These are phyloP conservation scores for Aspergillus melleus DNA, from an alignment of 2,329 filamentous ascomycete genomes.

Conservation along the genomic window DNA sequence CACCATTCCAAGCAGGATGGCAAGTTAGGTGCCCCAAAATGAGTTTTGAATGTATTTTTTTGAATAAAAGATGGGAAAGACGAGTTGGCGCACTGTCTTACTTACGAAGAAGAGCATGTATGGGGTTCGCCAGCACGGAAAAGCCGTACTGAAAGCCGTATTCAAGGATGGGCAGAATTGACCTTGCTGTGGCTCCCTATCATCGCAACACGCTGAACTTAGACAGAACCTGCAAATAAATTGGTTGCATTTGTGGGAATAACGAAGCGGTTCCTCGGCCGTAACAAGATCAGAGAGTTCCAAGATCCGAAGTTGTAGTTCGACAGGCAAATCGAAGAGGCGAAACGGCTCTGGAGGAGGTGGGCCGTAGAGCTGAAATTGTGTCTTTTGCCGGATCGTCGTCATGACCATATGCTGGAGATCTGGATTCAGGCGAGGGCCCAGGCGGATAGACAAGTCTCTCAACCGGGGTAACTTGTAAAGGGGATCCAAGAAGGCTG, in stretches of 20 bases:
- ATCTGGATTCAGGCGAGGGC: not conserved
- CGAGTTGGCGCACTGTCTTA: not conserved
- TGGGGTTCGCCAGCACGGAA: constrained; percentile 1
- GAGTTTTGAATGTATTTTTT: too few species aligned
- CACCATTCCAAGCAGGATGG: too few species aligned
- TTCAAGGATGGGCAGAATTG: too few species aligned
- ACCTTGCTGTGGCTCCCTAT: too few species aligned
- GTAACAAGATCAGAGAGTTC: not conserved
- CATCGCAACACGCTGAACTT: too few species aligned
- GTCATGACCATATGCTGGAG: constrained; percentile 3
- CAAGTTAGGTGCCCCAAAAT: too few species aligned
- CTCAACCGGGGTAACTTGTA: constrained; percentile 3
- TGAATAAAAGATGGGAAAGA: not conserved
- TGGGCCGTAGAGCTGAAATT: too few species aligned
- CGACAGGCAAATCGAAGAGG: constrained; percentile 1
- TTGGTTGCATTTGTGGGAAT: too few species aligned
- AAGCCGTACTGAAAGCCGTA: not conserved
- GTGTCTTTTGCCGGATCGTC: not conserved
- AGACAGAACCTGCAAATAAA: too few species aligned
- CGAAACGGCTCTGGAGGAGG: not conserved
- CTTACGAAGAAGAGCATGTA: constrained; percentile 1
- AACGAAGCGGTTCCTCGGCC: too few species aligned
- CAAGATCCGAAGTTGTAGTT: constrained; percentile 1
- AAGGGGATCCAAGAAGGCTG: not conserved
- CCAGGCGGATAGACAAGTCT: not conserved